Evolutionary conservation across 1,139 yeast species (phyloP).

Genomic region (Geotrichum aggregatum): DNA sequence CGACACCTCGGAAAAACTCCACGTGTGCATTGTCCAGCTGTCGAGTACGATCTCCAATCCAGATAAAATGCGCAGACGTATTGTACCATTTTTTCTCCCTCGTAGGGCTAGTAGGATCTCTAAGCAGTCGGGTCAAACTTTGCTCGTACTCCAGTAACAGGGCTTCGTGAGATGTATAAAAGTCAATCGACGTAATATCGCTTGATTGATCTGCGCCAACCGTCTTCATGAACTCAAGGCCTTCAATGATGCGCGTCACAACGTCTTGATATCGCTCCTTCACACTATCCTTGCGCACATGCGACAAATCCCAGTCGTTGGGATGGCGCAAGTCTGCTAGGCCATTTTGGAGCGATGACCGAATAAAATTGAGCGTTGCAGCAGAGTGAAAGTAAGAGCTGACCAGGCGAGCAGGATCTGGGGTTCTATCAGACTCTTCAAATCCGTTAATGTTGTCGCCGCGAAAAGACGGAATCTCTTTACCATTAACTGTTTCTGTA

Average conservation of each 20-base stretch:
- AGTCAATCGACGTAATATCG: conserved; percentile 38
- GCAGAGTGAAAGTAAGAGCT: conserved; percentile 46
- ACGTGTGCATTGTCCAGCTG: conserved; percentile 47
- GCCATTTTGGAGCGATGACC: conserved; percentile 39
- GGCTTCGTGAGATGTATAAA: conserved; percentile 45
- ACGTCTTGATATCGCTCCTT: conserved; percentile 41
- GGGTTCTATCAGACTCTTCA: conserved; percentile 39
- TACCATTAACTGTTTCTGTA: conserved; percentile 43
- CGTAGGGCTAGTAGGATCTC: conserved; percentile 27
- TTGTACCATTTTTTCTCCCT: conserved; percentile 38
- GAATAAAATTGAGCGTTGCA: conserved; percentile 43
- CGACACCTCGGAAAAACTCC: conserved; percentile 45
- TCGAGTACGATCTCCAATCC: conserved; percentile 47
- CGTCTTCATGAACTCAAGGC: conserved; percentile 41
- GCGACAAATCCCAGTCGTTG: conserved; percentile 43
- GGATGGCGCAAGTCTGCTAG: conserved; percentile 44
- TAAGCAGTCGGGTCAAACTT: conserved; percentile 39
- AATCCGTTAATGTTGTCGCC: conserved; percentile 47
- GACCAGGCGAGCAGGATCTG: conserved; percentile 44
- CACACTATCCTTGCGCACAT: conserved; percentile 39
- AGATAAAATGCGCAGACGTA: conserved; percentile 45
- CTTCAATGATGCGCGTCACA: conserved; percentile 40
- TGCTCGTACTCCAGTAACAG: conserved; percentile 44
- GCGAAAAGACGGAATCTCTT: conserved; percentile 42
- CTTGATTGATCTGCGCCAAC: conserved; percentile 40